Base-by-base conservation (phyloP, 306 rosid species). In the Rubus idaeus region DNA sequence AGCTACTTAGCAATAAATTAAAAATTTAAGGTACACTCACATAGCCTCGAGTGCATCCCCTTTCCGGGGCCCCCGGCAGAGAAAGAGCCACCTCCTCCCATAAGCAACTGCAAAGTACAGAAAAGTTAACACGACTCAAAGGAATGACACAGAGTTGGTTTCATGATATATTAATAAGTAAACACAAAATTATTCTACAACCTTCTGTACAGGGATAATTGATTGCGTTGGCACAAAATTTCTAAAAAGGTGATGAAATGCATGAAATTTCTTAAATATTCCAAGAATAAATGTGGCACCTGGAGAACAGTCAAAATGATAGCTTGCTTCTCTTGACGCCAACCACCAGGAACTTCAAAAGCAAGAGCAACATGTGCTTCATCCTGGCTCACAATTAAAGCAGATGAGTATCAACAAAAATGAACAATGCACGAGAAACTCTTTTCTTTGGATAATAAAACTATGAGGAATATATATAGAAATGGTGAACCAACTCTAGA, bases 51-150 rank as follows among this genome's bases (percentile, higher is more conserved):
- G 90, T 91, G 98, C 98, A 93, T 93, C 84, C 97, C 97, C 84
- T 93, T 93, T 74, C 98, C 98, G 0, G 97, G 97, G 1, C 98
- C 98, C 58, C 98, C 97, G 2, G 97, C 97, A 46, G 98, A 93
- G 89, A 93, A 93, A 11, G 98, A 91, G 3, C 98, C 96, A 62
- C 98, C 98, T 61, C 98, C 98, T 78, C 97, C 98, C 98, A 93
- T 91, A 75, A 93, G 96, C 91, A 88, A 81, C 98, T 93, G 80
- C 84, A 82, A 42, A 47, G 71, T 60, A 83, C 63, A 79, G 63
- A 83, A 60, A 78, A 26, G 50, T 79, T 77, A 74, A 40, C 67
- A 30, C 35, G 46, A 76, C 71, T 60, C 52, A 60, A 16, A 70
- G 41, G 61, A 17, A 57, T 18, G 44, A 17, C 45, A 76, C 45